Conservation (phyloP, 2,329 filamentous ascomycete species). For the Penicillium sp. region DNA sequence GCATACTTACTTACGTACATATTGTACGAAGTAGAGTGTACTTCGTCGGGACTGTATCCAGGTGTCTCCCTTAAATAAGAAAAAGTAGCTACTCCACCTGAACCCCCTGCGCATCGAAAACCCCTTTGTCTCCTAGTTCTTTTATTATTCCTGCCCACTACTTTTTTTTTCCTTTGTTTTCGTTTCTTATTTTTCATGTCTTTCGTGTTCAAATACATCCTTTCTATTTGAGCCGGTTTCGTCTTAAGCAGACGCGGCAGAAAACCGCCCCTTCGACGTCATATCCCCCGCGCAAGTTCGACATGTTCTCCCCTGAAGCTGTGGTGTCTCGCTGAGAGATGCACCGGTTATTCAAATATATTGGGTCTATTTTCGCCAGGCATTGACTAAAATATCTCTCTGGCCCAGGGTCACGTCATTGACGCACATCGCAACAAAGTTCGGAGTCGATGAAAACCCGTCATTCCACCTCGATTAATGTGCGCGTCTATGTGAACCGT, state of each 20-base stretch:
- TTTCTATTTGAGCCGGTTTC: neutral
- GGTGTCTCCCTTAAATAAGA: neutral
- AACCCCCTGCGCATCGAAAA: neutral
- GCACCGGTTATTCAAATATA: neutral
- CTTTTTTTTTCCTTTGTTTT: neutral
- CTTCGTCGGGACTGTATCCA: neutral
- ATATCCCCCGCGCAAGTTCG: neutral
- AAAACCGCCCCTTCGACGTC: constrained; percentile 3
- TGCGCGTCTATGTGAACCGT: neutral
- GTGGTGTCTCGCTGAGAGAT: constrained; percentile 4
- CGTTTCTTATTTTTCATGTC: neutral
- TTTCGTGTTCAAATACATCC: neutral
- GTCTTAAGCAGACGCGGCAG: neutral
- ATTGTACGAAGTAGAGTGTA: neutral
- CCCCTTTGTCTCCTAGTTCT: neutral
- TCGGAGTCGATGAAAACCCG: constrained; percentile 3
- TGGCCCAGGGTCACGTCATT: neutral
- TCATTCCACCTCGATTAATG: constrained; percentile 1
- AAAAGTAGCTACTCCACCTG: neutral
- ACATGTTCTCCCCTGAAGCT: constrained; percentile 1
- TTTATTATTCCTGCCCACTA: neutral
- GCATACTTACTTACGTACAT: neutral
- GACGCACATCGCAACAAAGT: neutral
- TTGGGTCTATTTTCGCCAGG: neutral
- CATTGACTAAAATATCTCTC: neutral